Conservation (phyloP, 352 stramenopile species). For the Phytophthora meadii region DNA sequence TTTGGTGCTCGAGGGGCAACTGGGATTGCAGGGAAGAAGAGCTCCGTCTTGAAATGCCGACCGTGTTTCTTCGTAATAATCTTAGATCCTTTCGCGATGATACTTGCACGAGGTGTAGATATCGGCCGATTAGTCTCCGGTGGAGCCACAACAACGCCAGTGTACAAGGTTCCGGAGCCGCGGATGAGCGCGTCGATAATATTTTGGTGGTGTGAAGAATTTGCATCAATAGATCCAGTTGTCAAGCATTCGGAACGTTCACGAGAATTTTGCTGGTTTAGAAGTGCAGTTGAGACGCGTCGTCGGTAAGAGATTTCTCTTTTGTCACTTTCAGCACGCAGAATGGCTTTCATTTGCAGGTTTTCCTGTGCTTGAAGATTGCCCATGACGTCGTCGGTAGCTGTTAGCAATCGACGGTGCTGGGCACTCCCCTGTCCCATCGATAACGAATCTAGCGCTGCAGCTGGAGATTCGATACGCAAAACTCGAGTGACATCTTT, state of each 20-base stretch:
- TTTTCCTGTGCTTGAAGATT: constrained; percentile 40
- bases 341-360: constrained; percentile 33
- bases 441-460: constrained; percentile 20
- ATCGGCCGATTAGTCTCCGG: constrained; percentile 11
- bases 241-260: constrained; percentile 13
- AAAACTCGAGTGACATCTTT: constrained; percentile 60
- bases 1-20: constrained; percentile 13
- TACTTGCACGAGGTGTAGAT: constrained; percentile 4
- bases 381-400: constrained; percentile 35
- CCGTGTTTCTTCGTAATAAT: constrained; percentile 38
- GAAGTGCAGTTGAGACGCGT: constrained; percentile 6
- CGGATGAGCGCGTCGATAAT: constrained; percentile 38
- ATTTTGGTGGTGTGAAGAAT: constrained; percentile 27
- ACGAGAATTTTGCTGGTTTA: constrained; percentile 9
- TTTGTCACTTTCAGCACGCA: constrained; percentile 32
- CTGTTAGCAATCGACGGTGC: constrained; percentile 20
- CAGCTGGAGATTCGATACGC: constrained; percentile 49
- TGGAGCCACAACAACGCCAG: constrained; percentile 27
- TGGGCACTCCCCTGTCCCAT: constrained; percentile 18
- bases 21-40: constrained; percentile 39
- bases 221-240: constrained; percentile 7
- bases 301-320: constrained; percentile 24
- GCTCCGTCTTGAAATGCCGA: constrained; percentile 44
- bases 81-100: constrained; percentile 11
- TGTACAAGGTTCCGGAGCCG: constrained; percentile 40